Percentiles rank a stretch among this genome's conserved stretches.
These are phyloP conservation scores for Plasmodium knowlesi DNA, from an alignment of 169 alveolate genomes.

Conservation along the genomic window DNA sequence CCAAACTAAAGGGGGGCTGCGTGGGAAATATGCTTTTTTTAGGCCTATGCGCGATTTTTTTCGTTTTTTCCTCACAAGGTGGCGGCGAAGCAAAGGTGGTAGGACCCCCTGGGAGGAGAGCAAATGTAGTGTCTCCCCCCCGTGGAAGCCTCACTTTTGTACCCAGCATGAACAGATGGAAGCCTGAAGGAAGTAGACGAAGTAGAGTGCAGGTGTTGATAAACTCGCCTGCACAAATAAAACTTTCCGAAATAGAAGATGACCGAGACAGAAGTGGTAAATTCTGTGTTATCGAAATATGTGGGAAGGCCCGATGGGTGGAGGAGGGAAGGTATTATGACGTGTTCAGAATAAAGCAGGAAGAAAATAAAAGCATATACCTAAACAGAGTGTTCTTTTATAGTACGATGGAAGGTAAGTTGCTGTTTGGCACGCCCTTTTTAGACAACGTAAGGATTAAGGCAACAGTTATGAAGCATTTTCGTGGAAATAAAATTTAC, in stretches of 20 bases:
- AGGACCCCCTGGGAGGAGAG: background rate
- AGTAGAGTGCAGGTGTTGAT: conserved; percentile 40
- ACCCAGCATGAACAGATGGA: background rate
- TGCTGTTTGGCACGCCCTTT: conserved; percentile 85
- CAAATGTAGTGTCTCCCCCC: background rate
- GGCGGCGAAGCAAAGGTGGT: background rate
- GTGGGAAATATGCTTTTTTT: conserved; percentile 62
- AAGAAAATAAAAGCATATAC: conserved; percentile 81
- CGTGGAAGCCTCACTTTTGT: conserved; percentile 12
- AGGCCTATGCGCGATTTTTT: conserved; percentile 3
- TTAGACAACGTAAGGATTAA: conserved; percentile 85
- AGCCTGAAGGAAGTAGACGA: background rate
- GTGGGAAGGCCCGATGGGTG: conserved; percentile 87
- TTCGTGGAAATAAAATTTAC: conserved; percentile 87
- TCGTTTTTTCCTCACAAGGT: background rate
- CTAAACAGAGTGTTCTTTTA: conserved; percentile 84
- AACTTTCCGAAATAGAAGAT: conserved; percentile 81
- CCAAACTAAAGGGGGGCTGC: background rate
- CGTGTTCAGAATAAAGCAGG: conserved; percentile 85
- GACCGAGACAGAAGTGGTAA: conserved; percentile 87
- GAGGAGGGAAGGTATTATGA: conserved; percentile 90
- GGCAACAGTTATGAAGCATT: conserved; percentile 85
- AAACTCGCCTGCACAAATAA: conserved; percentile 87
- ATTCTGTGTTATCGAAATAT: conserved; percentile 84
- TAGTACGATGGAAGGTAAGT: conserved; percentile 83